Evolutionary conservation across 371 early-diverging fungal species (phyloP).

Genomic region (Chytridium lagenaria): DNA sequence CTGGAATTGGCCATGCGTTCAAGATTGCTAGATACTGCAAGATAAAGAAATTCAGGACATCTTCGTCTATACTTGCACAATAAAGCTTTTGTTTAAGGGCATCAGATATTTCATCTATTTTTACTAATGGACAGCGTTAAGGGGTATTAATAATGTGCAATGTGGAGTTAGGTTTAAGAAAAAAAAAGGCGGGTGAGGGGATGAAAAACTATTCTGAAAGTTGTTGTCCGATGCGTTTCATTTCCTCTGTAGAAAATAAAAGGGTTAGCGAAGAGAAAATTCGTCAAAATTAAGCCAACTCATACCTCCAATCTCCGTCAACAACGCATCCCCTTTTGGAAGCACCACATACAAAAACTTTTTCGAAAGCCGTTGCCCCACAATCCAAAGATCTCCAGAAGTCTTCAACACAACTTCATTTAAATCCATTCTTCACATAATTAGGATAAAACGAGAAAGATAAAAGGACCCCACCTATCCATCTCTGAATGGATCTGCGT

Average conservation of each 20-base stretch:
- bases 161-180: no score
- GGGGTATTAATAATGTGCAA: no score
- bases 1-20: slow-evolving; percentile 12
- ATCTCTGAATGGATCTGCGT: slow-evolving; percentile 3
- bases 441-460: background rate
- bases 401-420: slow-evolving; percentile 12
- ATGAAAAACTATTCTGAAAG: background rate
- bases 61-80: background rate
- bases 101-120: no score
- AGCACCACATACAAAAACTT: background rate
- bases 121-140: no score
- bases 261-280: background rate
- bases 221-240: background rate
- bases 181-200: background rate
- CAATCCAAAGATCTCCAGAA: slow-evolving; percentile 16
- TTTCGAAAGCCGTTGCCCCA: background rate
- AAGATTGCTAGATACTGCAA: background rate
- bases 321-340: slow-evolving; percentile 5
- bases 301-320: slow-evolving; percentile 15
- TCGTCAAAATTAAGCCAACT: background rate
- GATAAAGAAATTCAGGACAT: background rate
- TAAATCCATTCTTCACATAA: background rate
- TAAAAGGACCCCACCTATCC: slow-evolving; percentile 12
- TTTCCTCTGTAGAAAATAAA: slow-evolving; percentile 11
- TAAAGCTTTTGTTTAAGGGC: background rate